phyloP scores from a whole-genome alignment of 805 yeast genomes.

The Zygosaccharomyces bisporus region DNA sequence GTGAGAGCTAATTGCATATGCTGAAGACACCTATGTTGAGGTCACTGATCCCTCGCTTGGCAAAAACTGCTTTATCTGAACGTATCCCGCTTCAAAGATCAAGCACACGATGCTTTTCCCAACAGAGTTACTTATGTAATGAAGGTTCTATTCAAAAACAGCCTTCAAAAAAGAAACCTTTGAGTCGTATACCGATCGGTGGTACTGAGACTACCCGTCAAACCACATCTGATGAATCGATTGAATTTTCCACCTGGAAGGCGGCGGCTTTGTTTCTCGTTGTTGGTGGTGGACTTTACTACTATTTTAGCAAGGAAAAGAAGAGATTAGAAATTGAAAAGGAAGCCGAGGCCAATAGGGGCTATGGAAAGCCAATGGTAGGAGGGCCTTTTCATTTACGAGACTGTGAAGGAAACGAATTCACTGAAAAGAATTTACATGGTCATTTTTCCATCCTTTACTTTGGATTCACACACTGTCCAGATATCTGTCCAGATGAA shows the following conservation, averaged over 20 bases:
- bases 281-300: constrained; percentile 70
- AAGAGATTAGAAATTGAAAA: constrained; percentile 66
- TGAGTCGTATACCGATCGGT: constrained; percentile 79
- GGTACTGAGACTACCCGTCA: constrained; percentile 36
- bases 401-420: constrained; percentile 66
- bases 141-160: neutral
- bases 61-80: neutral
- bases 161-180: constrained; percentile 47
- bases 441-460: constrained; percentile 84
- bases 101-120: constrained; percentile 2
- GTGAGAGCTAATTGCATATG: neutral
- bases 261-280: constrained; percentile 63
- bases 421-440: constrained; percentile 71
- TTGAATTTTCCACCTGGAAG: constrained; percentile 83
- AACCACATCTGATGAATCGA: constrained; percentile 23
- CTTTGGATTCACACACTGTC: constrained; percentile 97
- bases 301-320: constrained; percentile 72
- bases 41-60: neutral
- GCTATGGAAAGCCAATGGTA: constrained; percentile 85
- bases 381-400: constrained; percentile 83
- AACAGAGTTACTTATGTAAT: neutral
- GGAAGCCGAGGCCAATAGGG: constrained; percentile 80
- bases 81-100: neutral
- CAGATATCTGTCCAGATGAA: constrained; percentile 98
- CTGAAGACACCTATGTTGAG: constrained; percentile 4